Conservation (phyloP, 2,329 filamentous ascomycete species). For the Penicillium sp. region DNA sequence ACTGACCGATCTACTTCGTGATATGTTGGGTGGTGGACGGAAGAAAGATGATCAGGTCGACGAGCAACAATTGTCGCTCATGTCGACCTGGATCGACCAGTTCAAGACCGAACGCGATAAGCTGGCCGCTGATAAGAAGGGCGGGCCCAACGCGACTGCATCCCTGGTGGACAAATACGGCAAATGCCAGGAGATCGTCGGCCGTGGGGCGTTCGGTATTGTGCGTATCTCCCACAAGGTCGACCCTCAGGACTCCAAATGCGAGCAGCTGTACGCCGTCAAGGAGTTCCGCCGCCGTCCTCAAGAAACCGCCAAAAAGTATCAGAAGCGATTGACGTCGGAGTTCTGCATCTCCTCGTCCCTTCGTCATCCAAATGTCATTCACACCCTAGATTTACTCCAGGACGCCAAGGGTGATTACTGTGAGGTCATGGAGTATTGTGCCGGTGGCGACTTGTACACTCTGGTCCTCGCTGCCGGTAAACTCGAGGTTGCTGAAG, state of each 20-base stretch:
- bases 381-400: conserved; percentile 91
- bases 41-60: conserved; percentile 62
- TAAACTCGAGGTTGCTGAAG: conserved; percentile 83
- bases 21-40: conserved; percentile 76
- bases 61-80: conserved; percentile 82
- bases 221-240: conserved; percentile 97
- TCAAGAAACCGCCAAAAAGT: conserved; percentile 93
- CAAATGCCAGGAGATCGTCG: conserved; percentile 96
- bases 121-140: conserved; percentile 70
- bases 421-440: conserved; percentile 99
- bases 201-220: conserved; percentile 93
- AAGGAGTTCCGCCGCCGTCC: conserved; percentile 96
- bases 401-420: conserved; percentile 97
- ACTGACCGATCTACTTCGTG: conserved; percentile 84
- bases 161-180: conserved; percentile 95
- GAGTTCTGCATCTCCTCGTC: conserved; percentile 99
- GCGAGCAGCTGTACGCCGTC: conserved; percentile 91
- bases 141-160: conserved; percentile 67
- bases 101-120: conserved; percentile 82
- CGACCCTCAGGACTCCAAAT: conserved; percentile 69
- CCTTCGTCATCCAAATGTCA: conserved; percentile 93
- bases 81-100: conserved; percentile 94
- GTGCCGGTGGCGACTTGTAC: conserved; percentile 92
- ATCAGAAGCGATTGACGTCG: conserved; percentile 93
- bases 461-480: conserved; percentile 86